A percentile compares a stretch with the other conserved stretches of the same genome.
These are phyloP conservation scores for Pythium diclinum DNA, from an alignment of 352 stramenopile genomes.

Conservation along the genomic window DNA sequence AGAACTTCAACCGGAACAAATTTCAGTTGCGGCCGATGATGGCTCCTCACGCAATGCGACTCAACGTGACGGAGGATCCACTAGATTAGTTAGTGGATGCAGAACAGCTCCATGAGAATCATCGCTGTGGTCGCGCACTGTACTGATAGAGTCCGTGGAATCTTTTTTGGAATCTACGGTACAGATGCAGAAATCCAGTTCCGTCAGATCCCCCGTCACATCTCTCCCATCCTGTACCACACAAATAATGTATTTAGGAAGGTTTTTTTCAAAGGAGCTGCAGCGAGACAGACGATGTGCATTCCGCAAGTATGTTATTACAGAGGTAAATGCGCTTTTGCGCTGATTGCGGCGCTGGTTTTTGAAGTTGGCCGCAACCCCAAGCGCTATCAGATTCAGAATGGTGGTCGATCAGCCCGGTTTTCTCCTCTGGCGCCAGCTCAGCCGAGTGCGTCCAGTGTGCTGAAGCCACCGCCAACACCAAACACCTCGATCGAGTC, in stretches of 20 bases:
- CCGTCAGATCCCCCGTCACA: background rate
- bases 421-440: constrained; percentile 17
- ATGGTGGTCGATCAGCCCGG: constrained; percentile 20
- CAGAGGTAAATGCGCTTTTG: background rate
- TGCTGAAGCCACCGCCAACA: background rate
- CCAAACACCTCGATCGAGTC: background rate
- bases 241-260: background rate
- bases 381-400: constrained; percentile 12
- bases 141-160: background rate
- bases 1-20: no score
- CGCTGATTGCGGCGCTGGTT: background rate
- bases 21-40: background rate
- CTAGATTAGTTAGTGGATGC: no score
- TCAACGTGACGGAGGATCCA: background rate
- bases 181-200: background rate
- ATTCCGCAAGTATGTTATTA: no score
- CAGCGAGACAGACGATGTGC: no score
- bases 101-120: no score
- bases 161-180: background rate
- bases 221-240: background rate
- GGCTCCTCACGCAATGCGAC: background rate
- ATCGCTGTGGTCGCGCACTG: no score
- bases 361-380: constrained; percentile 20
- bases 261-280: background rate
- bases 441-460: background rate